phyloP scores from a whole-genome alignment of 768 basidiomycete genomes.

The Hebeloma cylindrosporum region DNA sequence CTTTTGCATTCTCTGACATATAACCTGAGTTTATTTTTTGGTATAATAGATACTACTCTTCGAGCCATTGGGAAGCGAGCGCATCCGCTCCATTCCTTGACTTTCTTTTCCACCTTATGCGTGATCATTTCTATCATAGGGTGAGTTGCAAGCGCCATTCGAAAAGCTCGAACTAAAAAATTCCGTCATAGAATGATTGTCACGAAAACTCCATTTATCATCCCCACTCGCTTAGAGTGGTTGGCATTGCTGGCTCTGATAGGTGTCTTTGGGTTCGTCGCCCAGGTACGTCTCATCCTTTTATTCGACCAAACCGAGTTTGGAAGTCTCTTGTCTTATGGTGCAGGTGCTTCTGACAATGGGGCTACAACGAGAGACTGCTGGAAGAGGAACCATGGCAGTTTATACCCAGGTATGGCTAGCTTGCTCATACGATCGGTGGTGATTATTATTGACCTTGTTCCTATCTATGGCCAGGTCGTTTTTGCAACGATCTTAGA shows the following conservation, averaged over 20 bases:
- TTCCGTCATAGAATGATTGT: constrained; percentile 40
- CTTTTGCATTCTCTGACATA: not conserved
- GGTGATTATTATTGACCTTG: too few relatives aligned
- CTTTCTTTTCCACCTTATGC: constrained; percentile 62
- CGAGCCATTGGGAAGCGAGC: constrained; percentile 75
- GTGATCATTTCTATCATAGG: constrained; percentile 37
- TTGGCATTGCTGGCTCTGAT: constrained; percentile 47
- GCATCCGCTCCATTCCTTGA: constrained; percentile 67
- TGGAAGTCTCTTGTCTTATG: not conserved
- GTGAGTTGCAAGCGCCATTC: constrained; percentile 22
- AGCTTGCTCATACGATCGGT: not conserved
- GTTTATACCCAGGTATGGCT: constrained; percentile 41
- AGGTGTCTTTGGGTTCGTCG: constrained; percentile 51
- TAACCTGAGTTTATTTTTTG: not conserved
- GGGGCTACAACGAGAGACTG: constrained; percentile 27
- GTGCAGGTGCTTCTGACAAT: constrained; percentile 43
- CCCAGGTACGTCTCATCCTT: constrained; percentile 37
- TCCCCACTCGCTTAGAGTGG: constrained; percentile 50
- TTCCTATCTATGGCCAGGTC: constrained; percentile 52
- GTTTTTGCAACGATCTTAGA: constrained; percentile 71
- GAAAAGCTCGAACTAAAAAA: not conserved
- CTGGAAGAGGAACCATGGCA: constrained; percentile 49
- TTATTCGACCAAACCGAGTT: not conserved
- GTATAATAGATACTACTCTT: constrained; percentile 34
- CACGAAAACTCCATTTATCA: constrained; percentile 38